phyloP scores from a whole-genome alignment of 2,329 filamentous ascomycete genomes.

The Akanthomyces dipterigenus region DNA sequence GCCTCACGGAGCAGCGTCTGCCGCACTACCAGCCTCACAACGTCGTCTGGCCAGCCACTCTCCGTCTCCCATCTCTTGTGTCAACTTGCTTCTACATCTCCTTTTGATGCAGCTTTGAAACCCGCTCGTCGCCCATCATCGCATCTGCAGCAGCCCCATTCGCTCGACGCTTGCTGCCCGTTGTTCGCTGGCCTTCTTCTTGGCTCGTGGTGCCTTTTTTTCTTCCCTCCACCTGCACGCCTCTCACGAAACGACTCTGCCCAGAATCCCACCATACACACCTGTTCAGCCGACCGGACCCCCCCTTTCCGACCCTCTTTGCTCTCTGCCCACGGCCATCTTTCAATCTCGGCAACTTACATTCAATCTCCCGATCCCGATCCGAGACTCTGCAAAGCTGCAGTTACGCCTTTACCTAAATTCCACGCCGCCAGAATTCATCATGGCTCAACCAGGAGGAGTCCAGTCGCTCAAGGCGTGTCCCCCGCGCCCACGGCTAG shows the following conservation, averaged over 20 bases:
- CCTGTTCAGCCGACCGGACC: not conserved
- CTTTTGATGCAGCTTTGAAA: slow-evolving; percentile 10
- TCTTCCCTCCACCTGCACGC: not conserved
- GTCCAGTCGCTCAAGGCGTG: slow-evolving; percentile 88
- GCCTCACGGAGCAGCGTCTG: not conserved
- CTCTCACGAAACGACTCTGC: not conserved
- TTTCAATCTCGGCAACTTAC: not conserved
- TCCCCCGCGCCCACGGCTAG: slow-evolving; percentile 17
- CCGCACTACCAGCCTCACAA: slow-evolving; percentile 4
- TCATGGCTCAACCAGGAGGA: slow-evolving; percentile 75
- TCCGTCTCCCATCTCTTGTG: not conserved
- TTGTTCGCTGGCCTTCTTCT: not conserved
- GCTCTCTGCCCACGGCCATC: not conserved
- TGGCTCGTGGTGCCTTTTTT: not conserved
- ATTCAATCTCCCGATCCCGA: not conserved
- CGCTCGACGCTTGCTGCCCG: not conserved
- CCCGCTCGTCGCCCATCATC: not conserved
- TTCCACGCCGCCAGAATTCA: slow-evolving; percentile 13
- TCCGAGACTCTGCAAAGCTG: not conserved
- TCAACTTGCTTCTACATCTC: slow-evolving; percentile 7
- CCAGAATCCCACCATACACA: not conserved
- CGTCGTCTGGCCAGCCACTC: not conserved
- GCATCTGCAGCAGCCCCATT: not conserved
- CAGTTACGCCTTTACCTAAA: not conserved
- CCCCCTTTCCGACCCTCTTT: slow-evolving; percentile 6